Conservation (phyloP, 2,329 filamentous ascomycete genomes). For the Aspergillus chevalieri region DNA sequence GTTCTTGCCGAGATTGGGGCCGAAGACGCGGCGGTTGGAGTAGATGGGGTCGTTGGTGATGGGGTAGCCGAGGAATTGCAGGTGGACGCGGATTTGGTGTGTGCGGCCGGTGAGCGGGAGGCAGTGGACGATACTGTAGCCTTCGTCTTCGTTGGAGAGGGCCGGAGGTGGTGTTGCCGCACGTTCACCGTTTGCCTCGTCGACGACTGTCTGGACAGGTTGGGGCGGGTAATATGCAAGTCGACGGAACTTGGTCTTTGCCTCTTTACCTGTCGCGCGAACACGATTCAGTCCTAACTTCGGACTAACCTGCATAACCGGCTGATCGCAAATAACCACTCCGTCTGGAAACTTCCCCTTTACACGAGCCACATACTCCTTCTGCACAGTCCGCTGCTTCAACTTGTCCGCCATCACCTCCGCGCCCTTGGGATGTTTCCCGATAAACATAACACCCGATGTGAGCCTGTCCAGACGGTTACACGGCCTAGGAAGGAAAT, state of each 20-base stretch:
- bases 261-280: slow-evolving; percentile 84
- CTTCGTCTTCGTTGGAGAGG: slow-evolving; percentile 48
- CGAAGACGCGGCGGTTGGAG: slow-evolving; percentile 88
- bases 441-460: slow-evolving; percentile 97
- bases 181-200: slow-evolving; percentile 16
- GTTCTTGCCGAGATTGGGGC: slow-evolving; percentile 64
- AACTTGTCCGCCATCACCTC: slow-evolving; percentile 73
- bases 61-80: slow-evolving; percentile 89
- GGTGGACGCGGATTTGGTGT: slow-evolving; percentile 88
- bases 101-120: slow-evolving; percentile 89
- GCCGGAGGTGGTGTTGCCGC: slow-evolving; percentile 28
- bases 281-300: slow-evolving; percentile 92
- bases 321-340: slow-evolving; percentile 86
- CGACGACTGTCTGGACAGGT: slow-evolving; percentile 17
- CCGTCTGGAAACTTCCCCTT: slow-evolving; percentile 87
- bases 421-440: slow-evolving; percentile 74
- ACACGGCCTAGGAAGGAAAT: slow-evolving; percentile 64
- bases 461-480: slow-evolving; percentile 92
- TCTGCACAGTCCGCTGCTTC: slow-evolving; percentile 72
- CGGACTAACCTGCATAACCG: slow-evolving; percentile 87
- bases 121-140: slow-evolving; percentile 92
- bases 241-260: slow-evolving; percentile 83
- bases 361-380: slow-evolving; percentile 91
- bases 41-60: slow-evolving; percentile 98
- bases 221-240: slow-evolving; percentile 76